phyloP scores from a whole-genome alignment of 2,329 filamentous ascomycete genomes.

The Tolypocladium cylindrosporum region DNA sequence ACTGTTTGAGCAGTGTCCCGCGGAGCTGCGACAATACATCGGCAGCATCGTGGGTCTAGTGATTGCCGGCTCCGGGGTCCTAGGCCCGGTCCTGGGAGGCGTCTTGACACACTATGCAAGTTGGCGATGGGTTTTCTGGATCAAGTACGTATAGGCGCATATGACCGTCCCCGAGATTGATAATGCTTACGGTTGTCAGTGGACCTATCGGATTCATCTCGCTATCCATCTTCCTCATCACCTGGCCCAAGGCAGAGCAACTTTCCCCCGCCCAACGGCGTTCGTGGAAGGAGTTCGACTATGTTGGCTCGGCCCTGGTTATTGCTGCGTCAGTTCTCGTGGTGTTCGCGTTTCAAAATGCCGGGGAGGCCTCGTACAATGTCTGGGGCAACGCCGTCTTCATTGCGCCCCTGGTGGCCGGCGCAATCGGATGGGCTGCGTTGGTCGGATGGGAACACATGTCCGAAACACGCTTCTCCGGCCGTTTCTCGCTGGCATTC shows the following conservation, averaged over 20 bases:
- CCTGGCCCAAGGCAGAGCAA: constrained; percentile 37
- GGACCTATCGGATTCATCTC: constrained; percentile 39
- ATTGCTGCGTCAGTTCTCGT: constrained; percentile 43
- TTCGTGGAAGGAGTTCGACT: constrained; percentile 41
- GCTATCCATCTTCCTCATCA: constrained; percentile 33
- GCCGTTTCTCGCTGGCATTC: constrained; percentile 28
- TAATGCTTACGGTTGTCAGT: constrained; percentile 17
- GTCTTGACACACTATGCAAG: constrained; percentile 36
- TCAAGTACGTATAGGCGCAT: constrained; percentile 31
- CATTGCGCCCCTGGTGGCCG: constrained; percentile 18
- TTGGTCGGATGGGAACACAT: constrained; percentile 19
- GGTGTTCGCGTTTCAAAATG: constrained; percentile 48
- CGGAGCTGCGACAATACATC: constrained; percentile 29
- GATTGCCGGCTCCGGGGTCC: constrained; percentile 35
- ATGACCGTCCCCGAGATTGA: not conserved
- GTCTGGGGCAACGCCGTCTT: constrained; percentile 32
- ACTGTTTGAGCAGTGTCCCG: constrained; percentile 38
- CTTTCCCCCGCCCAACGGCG: constrained; percentile 26
- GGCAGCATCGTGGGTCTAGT: constrained; percentile 38
- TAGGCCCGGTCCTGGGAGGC: constrained; percentile 43
- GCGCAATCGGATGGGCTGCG: constrained; percentile 16
- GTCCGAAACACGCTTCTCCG: constrained; percentile 13
- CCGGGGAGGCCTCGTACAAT: constrained; percentile 21
- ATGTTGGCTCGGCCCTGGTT: constrained; percentile 41
- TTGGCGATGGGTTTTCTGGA: constrained; percentile 50